Evolutionary conservation across 441 rosid genomes (phyloP), one percentile per base, ranked within the genome.

Genomic region (Pelargonium fulgidum): DNA sequence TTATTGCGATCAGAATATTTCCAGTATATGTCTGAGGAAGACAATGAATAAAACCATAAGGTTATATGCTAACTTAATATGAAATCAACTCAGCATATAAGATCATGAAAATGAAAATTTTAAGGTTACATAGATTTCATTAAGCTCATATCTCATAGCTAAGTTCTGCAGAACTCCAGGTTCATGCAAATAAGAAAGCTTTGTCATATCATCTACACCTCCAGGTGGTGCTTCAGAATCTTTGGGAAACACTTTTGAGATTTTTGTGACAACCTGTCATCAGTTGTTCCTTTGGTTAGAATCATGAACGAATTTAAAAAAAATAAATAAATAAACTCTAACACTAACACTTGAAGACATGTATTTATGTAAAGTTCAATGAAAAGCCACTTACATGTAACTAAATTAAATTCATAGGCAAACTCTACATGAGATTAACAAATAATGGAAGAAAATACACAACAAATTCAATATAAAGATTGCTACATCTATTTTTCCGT

Each of bases 161-260:
- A 95, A 79, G 80, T 95, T 95, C 71, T 87, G 84, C 79, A 95
- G 76, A 80, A 95, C 99, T 76, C 99, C 99, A 6, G 99, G 99
- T 75, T 95, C 99, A 54, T 95, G 98, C 87, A 95, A 78, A 80
- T 95, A 94, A 45, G 99, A 90, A 78, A 95, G 95, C 86, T 95
- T 95, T 68, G 99, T 95, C 99, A 95, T 95, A 86, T 95, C 99
- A 89, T 95, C 99, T 62, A 92, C 99, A 74, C 99, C 99, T 45
- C 98, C 98, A 64, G 98, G 96, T 54, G 91, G 82, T 59, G 97
- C 98, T 83, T 95, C 99, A n/a, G 93, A 92, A 80, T 95, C 99
- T 78, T 92, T 89, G 42, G 98, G 98, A 76, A 79, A 90, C 29
- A 91, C 92, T 70, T 86, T 92, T 70, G 93, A 89, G 52, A 87